phyloP scores from a whole-genome alignment of 2,329 filamentous ascomycete species.

The Fusarium fujikuroi region DNA sequence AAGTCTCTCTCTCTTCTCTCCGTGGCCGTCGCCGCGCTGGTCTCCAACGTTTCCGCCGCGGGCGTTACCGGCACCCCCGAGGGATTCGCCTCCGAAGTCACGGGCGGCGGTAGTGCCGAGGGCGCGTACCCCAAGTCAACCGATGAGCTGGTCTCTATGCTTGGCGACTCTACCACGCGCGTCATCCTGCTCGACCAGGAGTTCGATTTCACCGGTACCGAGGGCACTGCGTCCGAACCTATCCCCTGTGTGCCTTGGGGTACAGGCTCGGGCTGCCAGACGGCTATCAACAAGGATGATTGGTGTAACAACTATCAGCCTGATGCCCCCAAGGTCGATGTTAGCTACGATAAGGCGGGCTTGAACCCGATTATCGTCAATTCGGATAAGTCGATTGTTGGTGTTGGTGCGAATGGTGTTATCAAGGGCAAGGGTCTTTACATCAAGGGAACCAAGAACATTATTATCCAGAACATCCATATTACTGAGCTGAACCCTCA shows the following conservation, averaged over 20 bases:
- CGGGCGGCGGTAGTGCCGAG: constrained; percentile 72
- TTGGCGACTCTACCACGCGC: constrained; percentile 63
- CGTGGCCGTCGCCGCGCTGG: constrained; percentile 29
- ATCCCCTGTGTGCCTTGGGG: constrained; percentile 71
- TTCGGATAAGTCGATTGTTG: constrained; percentile 68
- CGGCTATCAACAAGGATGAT: constrained; percentile 68
- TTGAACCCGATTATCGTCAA: constrained; percentile 60
- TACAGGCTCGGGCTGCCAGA: constrained; percentile 63
- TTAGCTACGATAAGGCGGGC: constrained; percentile 63
- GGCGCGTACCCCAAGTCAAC: constrained; percentile 65
- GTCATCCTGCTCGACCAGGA: constrained; percentile 68
- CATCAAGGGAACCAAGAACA: constrained; percentile 56
- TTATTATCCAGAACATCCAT: constrained; percentile 70
- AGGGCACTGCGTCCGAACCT: constrained; percentile 62
- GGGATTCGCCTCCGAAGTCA: constrained; percentile 62
- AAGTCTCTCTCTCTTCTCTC: constrained; percentile 28
- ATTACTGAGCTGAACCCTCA: constrained; percentile 66
- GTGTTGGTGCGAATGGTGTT: constrained; percentile 61
- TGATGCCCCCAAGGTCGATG: constrained; percentile 58
- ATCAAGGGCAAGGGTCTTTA: constrained; percentile 69
- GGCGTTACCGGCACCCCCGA: constrained; percentile 51
- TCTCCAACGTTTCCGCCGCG: constrained; percentile 25
- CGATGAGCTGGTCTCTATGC: constrained; percentile 68
- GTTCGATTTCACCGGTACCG: constrained; percentile 65
- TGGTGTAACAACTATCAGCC: constrained; percentile 70